phyloP scores from a whole-genome alignment of 2,329 filamentous ascomycete genomes.

The Alternaria alternata region DNA sequence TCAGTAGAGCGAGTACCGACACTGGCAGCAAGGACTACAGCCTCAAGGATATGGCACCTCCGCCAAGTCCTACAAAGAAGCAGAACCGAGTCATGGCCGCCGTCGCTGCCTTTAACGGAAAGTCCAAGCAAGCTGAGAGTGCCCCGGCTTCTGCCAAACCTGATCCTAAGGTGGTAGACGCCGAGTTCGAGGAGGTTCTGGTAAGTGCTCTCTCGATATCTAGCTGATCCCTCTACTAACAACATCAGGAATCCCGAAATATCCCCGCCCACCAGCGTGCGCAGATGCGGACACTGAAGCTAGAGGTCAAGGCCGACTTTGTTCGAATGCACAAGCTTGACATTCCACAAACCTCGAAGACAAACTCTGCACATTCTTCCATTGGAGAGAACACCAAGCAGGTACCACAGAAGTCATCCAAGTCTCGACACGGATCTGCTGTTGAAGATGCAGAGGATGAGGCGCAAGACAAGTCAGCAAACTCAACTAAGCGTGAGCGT shows the following conservation, averaged over 20 bases:
- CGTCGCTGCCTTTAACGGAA: constrained; percentile 69
- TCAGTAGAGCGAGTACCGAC: constrained; percentile 43
- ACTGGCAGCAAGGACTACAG: constrained; percentile 28
- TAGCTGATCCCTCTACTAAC: constrained; percentile 45
- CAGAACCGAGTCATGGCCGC: constrained; percentile 67
- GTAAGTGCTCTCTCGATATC: constrained; percentile 54
- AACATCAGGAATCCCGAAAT: constrained; percentile 78
- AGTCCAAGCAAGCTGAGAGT: constrained; percentile 52
- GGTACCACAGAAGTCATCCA: constrained; percentile 52
- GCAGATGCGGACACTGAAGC: constrained; percentile 89
- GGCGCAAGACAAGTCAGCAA: constrained; percentile 24
- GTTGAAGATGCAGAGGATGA: constrained; percentile 29
- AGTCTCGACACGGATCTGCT: constrained; percentile 40
- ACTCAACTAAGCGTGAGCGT: constrained; percentile 54
- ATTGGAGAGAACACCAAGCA: constrained; percentile 54
- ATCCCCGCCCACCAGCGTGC: constrained; percentile 93
- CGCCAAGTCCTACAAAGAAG: constrained; percentile 49
- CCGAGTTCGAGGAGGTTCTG: constrained; percentile 68
- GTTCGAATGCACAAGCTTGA: constrained; percentile 84
- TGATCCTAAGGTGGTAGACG: constrained; percentile 65
- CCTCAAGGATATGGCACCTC: constrained; percentile 24
- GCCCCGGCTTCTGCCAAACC: constrained; percentile 48
- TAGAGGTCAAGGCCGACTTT: constrained; percentile 94
- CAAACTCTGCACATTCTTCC: constrained; percentile 54
- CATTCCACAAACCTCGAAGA: constrained; percentile 59